Evolutionary conservation across 352 stramenopile species (phyloP), one percentile per base, ranked within the genome.

Genomic region (Globisporangium spiculum): DNA sequence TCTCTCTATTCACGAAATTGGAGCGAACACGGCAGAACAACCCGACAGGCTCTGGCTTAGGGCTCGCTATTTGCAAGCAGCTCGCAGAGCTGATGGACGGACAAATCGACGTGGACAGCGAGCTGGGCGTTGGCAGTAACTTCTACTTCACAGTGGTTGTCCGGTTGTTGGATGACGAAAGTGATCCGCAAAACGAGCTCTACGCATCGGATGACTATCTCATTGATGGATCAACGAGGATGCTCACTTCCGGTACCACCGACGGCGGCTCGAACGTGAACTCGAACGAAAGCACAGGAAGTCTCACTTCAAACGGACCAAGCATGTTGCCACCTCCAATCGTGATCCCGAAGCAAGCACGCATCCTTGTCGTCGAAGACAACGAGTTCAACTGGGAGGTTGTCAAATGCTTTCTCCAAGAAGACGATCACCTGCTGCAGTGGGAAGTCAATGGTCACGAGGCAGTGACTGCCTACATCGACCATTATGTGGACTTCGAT

Each of bases 31-130:
- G 80, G 22, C 87, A 92, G 69, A 94, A 94, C 72, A 97, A 96
- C 53, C 88, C 88, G 34, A 96, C 88, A n/a, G 88, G 88, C 2
- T 96, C 88, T 16, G 90, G 90, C 7, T 73, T 97, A 8, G 90
- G 90, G 9, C 75, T 97, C 54, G 86, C 87, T 9, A 96, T 97
- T 60, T 96, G 87, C 68, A 96, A 95, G 68, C 86, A 95, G 66
- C 84, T 97, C 34, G 86, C 89, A 8, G 87, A 96, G 66, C 75
- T 96, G 24, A 97, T 97, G 90, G 88, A 92, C 65, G 90, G 90
- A 6, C 73, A 88, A 44, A 96, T 97, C 61, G 87, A 89, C 57
- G 86, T 97, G 14, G 88, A 96, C 41, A 94, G 82, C 64, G 77
- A 92, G 55, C 72, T 94, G 3, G 79, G 78, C 20, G 76, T 90